Conservation (phyloP, 2,329 filamentous ascomycete species). For the Sarocladiaceae sp. region DNA sequence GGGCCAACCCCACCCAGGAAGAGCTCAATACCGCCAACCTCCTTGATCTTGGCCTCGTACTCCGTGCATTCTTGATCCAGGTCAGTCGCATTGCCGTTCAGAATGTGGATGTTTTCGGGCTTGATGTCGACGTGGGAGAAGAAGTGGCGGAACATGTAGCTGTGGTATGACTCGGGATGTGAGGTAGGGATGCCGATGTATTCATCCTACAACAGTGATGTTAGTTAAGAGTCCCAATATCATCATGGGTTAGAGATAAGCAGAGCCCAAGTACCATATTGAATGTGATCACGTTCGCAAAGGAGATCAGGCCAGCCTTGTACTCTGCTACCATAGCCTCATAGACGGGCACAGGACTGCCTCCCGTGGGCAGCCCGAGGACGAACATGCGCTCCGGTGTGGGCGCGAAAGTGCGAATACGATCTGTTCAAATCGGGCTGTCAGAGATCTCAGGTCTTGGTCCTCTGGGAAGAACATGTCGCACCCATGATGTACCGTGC, state of each 20-base stretch:
- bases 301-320: constrained; percentile 11
- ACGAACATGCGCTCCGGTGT: constrained; percentile 17
- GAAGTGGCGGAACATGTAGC: constrained; percentile 78
- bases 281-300: constrained; percentile 69
- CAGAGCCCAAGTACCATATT: constrained; percentile 54
- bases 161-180: constrained; percentile 73
- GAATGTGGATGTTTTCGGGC: constrained; percentile 63
- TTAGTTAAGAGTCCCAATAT: too few species aligned
- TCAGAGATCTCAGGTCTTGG: not conserved
- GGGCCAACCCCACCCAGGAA: constrained; percentile 72
- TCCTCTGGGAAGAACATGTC: not conserved
- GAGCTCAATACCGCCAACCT: constrained; percentile 65
- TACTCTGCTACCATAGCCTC: constrained; percentile 53
- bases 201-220: constrained; percentile 53
- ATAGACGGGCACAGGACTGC: constrained; percentile 17
- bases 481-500: constrained; percentile 2
- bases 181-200: constrained; percentile 65
- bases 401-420: constrained; percentile 16
- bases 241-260: constrained; percentile 31
- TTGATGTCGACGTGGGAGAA: constrained; percentile 68
- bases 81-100: constrained; percentile 65
- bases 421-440: constrained; percentile 26
- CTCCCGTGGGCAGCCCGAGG: constrained; percentile 18
- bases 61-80: constrained; percentile 63
- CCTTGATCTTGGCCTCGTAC: constrained; percentile 65